A percentile compares a stretch with the other conserved stretches of the same genome.
Evolutionary conservation across 2,329 filamentous ascomycete genomes (phyloP).

Genomic region (Eutypella sp.): DNA sequence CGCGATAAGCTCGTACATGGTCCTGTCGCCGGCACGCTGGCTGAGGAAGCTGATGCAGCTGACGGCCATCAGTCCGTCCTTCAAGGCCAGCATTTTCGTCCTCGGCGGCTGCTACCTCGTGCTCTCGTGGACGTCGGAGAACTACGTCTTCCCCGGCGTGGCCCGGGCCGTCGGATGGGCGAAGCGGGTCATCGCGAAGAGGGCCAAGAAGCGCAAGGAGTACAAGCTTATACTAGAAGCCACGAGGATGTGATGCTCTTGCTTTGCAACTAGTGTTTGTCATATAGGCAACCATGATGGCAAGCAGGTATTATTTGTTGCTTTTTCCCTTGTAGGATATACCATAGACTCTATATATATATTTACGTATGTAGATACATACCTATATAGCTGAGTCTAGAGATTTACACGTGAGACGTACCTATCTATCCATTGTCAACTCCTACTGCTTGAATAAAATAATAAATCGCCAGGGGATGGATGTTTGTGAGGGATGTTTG

Average conservation of each 20-base stretch:
- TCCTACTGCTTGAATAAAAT: too few relatives aligned
- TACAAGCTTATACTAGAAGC: conserved; percentile 78
- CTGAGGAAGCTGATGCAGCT: conserved; percentile 77
- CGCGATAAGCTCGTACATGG: conserved; percentile 70
- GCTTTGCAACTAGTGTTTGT: neutral
- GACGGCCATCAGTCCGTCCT: conserved; percentile 67
- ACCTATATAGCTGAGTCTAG: too few relatives aligned
- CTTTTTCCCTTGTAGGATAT: too few relatives aligned
- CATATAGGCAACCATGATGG: too few relatives aligned
- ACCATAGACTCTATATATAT: too few relatives aligned
- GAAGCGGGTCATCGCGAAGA: conserved; percentile 52
- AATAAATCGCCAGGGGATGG: too few relatives aligned
- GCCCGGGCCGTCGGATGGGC: conserved; percentile 61
- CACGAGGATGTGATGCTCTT: conserved; percentile 40
- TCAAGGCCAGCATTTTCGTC: conserved; percentile 66
- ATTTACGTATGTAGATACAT: too few relatives aligned
- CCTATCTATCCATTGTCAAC: too few relatives aligned
- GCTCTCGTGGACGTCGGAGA: conserved; percentile 67
- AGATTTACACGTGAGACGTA: too few relatives aligned
- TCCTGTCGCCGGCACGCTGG: conserved; percentile 67
- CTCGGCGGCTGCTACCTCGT: conserved; percentile 67
- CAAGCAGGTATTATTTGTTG: too few relatives aligned
- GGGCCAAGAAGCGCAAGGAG: conserved; percentile 73
- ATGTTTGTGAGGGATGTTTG: too few relatives aligned
- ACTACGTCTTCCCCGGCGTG: conserved; percentile 62